Evolutionary conservation across 2,329 filamentous ascomycete species (phyloP), one percentile per base, ranked within the genome.

Genomic region (Chaetomium sp.): DNA sequence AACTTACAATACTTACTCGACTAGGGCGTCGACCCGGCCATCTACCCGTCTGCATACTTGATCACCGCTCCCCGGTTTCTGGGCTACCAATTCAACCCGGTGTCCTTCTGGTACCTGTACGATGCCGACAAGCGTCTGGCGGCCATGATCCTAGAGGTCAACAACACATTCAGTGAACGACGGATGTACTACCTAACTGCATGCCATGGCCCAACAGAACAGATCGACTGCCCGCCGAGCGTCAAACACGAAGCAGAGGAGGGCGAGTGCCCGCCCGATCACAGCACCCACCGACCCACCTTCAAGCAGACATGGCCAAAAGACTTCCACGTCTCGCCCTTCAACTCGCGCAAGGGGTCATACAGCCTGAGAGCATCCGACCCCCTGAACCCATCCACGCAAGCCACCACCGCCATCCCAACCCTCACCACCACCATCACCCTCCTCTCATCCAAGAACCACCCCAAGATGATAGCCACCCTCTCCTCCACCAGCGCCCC

Each of bases 61-160:
- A 80, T 91, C 25, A 93, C 90, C 1, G 88, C 89, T 3, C 85
- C 90, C 5, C 82, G 83, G 33, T 89, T 92, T 66, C 74, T 91
- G 6, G 87, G 88, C 3, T 90, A 90, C 72, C 84, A 85, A 25
- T 92, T 91, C 76, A 93, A 92, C 70, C 89, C 89, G 0, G 87
- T 90, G 2, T 92, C 89, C 0, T 90, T 93, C 71, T 93, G 90
- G 89, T 92, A 92, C 69, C 81, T 93, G 2, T 93, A 93, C 73
- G 83, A 86, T 13, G 69, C 76, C 0, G 75, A 84, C 9, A 82
- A 83, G 64, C 75, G 81, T 6, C 79, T 93, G 16, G 82, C 80
- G 27, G 87, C 86, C 62, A 86, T 92, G 76, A 81, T 93, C 1
- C 73, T 91, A 0, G 90, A 93, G 74, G 88, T 92, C 54, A 91